Base-by-base conservation (phyloP, 2,329 filamentous ascomycete species). In the Nemania sp. region DNA sequence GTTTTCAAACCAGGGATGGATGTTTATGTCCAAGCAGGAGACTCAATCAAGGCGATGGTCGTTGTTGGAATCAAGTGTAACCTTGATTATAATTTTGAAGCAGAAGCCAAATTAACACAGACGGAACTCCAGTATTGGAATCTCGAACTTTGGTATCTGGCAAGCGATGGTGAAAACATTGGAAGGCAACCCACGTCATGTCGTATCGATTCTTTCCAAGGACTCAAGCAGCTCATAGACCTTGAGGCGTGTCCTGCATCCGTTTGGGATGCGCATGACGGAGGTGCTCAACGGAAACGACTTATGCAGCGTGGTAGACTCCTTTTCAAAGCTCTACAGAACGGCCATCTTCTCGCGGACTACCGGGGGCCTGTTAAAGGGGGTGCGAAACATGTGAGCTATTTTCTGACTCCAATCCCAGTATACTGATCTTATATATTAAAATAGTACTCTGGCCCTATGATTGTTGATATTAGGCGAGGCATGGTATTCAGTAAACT, bases 1-100 rank as follows among this genome's bases (percentile, higher is more conserved):
- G 38, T 64, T 24, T 64, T 64, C 27, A 5, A 24, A n/a, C 62
- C 54, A 7, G 62, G 62, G 11, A 64, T 53, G 5, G 62, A 64
- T 22, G 52, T 64, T 6, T 64, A 64, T 27, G 11, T 57, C 5
- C n/a, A n/a, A n/a, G n/a, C 8, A 13, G 18, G 10, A 3, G 41
- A 26, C 13, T 29, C n/a, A 15, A 5, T n/a, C n/a, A n/a, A n/a
- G n/a, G n/a, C n/a, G n/a, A n/a, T 26, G 15, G n/a, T 26, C 26
- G 29, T 32, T 8, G 8, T 32, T 4, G 29, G 8, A 5, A 32
- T 32, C 54, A 57, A 11, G 54, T 58, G 18, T 51, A 24, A n/a
- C 26, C 53, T 64, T 24, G 43, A 32, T 32, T 32, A 32, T 4
- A 32, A 32, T 4, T 32, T 64, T 15, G n/a, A 15, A 15, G 11